Evolutionary conservation across 148 eudicot species (phyloP).

Genomic region (Persicaria maculosa): DNA sequence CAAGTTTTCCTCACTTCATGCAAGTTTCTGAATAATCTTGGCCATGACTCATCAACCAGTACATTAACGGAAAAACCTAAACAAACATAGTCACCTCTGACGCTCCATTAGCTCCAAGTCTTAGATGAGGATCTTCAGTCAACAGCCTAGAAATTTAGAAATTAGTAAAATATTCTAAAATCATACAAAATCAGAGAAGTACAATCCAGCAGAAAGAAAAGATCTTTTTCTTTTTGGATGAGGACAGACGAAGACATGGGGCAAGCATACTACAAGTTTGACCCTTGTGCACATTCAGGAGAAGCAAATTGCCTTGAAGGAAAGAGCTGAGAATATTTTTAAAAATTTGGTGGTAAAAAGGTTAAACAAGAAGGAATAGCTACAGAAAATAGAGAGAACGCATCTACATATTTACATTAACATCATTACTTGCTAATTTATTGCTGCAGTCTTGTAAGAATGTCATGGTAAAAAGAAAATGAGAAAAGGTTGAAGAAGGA

Average conservation of each 20-base stretch:
- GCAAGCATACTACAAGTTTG: not conserved
- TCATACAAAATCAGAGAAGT: not conserved
- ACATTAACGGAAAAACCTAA: conserved; percentile 5
- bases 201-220: not conserved
- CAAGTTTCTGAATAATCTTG: not conserved
- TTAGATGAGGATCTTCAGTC: conserved; percentile 86
- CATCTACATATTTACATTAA: not conserved
- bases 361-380: not conserved
- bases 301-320: not conserved
- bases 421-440: too few species aligned
- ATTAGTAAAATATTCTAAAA: conserved; percentile 2
- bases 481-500: not conserved
- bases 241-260: not conserved
- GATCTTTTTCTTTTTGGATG: not conserved
- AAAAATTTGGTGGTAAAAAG: not conserved
- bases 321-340: not conserved
- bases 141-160: conserved; percentile 42
- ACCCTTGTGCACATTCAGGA: not conserved
- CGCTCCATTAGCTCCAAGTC: conserved; percentile 96
- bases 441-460: too few species aligned
- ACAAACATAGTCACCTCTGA: conserved; percentile 56
- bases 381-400: not conserved
- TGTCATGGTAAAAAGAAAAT: not conserved
- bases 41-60: not conserved
- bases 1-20: not conserved